A percentile compares a stretch with the other conserved stretches of the same genome.
Conservation (phyloP, 495 filamentous ascomycete genomes). For the Podospora anserina region DNA sequence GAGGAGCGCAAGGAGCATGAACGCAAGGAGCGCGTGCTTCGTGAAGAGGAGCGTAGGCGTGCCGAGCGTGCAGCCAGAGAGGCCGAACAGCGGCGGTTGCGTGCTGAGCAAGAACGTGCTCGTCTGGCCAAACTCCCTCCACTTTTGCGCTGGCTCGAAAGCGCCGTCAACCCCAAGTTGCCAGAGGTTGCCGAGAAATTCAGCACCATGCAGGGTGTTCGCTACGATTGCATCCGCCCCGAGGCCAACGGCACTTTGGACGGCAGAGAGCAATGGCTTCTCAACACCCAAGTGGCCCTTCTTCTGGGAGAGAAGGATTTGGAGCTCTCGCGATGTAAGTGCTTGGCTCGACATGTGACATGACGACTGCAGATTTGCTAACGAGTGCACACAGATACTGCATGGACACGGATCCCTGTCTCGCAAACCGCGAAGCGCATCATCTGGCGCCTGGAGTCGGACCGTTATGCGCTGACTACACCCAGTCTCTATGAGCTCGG, state of each 20-base stretch:
- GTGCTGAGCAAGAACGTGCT: slow-evolving; percentile 46
- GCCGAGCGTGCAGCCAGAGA: slow-evolving; percentile 49
- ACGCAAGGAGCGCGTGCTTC: slow-evolving; percentile 41
- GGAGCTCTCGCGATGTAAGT: slow-evolving; percentile 65
- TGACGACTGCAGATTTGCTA: slow-evolving; percentile 8
- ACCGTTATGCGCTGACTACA: slow-evolving; percentile 47
- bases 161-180: slow-evolving; percentile 46
- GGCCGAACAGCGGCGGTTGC: slow-evolving; percentile 47
- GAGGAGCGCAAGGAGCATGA: slow-evolving; percentile 31
- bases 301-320: slow-evolving; percentile 74
- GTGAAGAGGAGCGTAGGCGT: slow-evolving; percentile 56
- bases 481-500: slow-evolving; percentile 44
- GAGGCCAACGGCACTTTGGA: slow-evolving; percentile 44
- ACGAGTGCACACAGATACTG: slow-evolving; percentile 52
- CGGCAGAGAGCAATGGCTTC: slow-evolving; percentile 67
- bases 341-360: not conserved
- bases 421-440: slow-evolving; percentile 45
- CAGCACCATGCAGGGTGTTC: slow-evolving; percentile 47
- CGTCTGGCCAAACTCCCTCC: slow-evolving; percentile 50
- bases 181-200: slow-evolving; percentile 50
- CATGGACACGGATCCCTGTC: slow-evolving; percentile 60
- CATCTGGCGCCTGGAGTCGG: slow-evolving; percentile 50
- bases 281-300: slow-evolving; percentile 72
- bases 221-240: slow-evolving; percentile 53
- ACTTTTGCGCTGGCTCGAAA: slow-evolving; percentile 52